A percentile compares a stretch with the other conserved stretches of the same genome.
phyloP scores from a whole-genome alignment of 805 yeast genomes.

The Ogataea neopini region DNA sequence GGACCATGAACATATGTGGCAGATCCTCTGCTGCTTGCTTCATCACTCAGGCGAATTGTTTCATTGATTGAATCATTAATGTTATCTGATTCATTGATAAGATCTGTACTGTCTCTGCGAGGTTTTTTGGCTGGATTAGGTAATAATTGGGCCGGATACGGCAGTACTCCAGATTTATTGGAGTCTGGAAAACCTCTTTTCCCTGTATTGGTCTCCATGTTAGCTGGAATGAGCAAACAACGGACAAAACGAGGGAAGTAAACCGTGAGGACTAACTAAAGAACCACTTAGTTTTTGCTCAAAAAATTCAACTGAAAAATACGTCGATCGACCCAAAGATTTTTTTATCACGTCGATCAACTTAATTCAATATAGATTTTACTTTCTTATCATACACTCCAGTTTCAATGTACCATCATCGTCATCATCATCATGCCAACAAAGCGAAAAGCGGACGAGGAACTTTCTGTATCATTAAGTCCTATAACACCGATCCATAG shows the following conservation, averaged over 20 bases:
- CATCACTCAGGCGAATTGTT: conserved; percentile 10
- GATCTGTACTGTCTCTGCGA: conserved; percentile 7
- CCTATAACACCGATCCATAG: not conserved
- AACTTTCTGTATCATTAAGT: not conserved
- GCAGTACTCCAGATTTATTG: not conserved
- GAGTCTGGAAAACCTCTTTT: not conserved
- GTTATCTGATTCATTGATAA: conserved; percentile 6
- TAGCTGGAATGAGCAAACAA: too few relatives aligned
- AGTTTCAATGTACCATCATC: too few relatives aligned
- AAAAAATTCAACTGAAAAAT: not conserved
- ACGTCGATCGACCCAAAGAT: conserved; percentile 3
- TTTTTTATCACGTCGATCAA: not conserved
- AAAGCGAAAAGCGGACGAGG: not conserved
- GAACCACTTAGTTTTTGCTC: not conserved
- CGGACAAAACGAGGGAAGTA: too few relatives aligned
- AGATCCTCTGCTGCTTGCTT: conserved; percentile 1
- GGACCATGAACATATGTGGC: conserved; percentile 32
- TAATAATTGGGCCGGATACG: conserved; percentile 12
- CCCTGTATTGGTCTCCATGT: not conserved
- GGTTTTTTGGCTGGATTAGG: conserved; percentile 2
- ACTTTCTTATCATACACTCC: too few relatives aligned
- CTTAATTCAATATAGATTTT: not conserved
- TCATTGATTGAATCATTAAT: conserved; percentile 13
- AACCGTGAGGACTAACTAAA: not conserved
- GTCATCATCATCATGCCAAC: not conserved